Conservation (phyloP, 495 filamentous ascomycete genomes). For the Extremus antarcticus region DNA sequence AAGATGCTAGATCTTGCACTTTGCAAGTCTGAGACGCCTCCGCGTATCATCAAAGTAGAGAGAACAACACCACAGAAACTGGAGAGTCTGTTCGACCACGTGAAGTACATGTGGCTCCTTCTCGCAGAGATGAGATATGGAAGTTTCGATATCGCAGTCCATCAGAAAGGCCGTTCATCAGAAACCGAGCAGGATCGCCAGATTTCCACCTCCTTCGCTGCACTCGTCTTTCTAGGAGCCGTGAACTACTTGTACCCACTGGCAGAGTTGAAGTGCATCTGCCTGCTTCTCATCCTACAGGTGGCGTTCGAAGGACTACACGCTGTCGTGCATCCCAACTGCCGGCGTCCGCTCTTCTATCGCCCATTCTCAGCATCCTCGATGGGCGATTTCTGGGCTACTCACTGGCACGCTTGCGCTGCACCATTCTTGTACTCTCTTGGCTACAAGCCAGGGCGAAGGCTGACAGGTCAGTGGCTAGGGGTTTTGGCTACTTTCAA, state of each 20-base stretch:
- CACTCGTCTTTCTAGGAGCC: neutral
- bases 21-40: constrained; percentile 1
- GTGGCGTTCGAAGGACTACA: constrained; percentile 1
- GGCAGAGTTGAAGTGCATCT: neutral
- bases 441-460: constrained; percentile 4
- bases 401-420: constrained; percentile 10
- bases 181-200: neutral
- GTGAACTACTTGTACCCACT: neutral
- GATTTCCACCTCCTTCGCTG: neutral
- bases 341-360: constrained; percentile 6
- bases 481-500: constrained; percentile 10
- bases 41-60: neutral
- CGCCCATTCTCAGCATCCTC: constrained; percentile 6
- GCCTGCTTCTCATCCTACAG: constrained; percentile 4
- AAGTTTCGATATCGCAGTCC: constrained; percentile 14
- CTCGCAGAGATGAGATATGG: constrained; percentile 13
- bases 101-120: constrained; percentile 4
- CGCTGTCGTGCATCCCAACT: constrained; percentile 3
- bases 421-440: constrained; percentile 7
- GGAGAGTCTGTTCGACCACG: neutral
- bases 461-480: neutral
- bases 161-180: constrained; percentile 3
- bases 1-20: constrained; percentile 11
- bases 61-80: neutral
- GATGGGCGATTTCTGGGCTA: constrained; percentile 9